Evolutionary conservation across 2,329 filamentous ascomycete species (phyloP).

Genomic region (Pestalotiopsis sp.): DNA sequence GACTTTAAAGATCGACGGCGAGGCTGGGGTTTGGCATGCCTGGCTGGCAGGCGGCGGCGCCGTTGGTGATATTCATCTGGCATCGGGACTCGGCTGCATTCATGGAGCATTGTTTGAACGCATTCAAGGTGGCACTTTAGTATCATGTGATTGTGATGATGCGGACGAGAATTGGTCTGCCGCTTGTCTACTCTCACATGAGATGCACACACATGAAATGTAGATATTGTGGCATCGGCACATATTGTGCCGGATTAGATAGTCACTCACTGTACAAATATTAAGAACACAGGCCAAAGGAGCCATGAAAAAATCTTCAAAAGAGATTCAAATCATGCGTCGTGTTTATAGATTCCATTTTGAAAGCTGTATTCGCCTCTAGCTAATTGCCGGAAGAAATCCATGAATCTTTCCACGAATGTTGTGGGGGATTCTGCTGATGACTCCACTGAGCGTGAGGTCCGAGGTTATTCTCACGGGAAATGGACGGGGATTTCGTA

Average conservation of each 20-base stretch:
- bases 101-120: slow-evolving; percentile 3
- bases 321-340: too few species aligned
- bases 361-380: too few species aligned
- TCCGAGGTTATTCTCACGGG: slow-evolving; percentile 8
- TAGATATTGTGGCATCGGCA: not conserved
- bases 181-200: not conserved
- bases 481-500: slow-evolving; percentile 3
- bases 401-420: slow-evolving; percentile 2
- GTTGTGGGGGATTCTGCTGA: not conserved
- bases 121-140: not conserved
- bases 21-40: not conserved
- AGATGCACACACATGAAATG: not conserved
- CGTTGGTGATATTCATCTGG: not conserved
- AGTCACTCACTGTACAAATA: not conserved
- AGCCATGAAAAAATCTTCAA: not conserved
- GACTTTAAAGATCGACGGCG: not conserved
- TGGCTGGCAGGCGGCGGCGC: not conserved
- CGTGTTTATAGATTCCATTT: too few species aligned
- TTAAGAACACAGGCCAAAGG: not conserved
- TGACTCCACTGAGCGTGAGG: slow-evolving; percentile 4
- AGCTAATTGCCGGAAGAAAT: not conserved
- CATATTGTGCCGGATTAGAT: not conserved
- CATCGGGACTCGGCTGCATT: not conserved
- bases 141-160: not conserved
- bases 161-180: not conserved